Base-by-base conservation (phyloP, 1,139 yeast species). In the Diutina ranongensis region DNA sequence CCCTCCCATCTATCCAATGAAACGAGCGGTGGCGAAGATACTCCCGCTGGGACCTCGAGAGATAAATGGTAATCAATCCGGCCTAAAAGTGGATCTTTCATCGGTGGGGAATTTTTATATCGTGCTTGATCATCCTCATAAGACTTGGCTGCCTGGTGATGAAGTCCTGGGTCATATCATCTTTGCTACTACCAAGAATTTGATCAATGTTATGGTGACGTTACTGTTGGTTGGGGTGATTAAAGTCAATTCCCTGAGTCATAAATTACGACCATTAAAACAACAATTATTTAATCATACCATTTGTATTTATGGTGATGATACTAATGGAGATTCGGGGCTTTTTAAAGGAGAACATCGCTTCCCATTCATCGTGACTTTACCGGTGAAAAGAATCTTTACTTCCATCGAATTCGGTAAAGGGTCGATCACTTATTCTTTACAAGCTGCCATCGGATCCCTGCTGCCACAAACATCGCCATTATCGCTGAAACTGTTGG, bases 321-420 rank as follows among this genome's bases (percentile, higher is more conserved):
- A 63, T 10, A n/a, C n/a, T n/a, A 94, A 94, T 12, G 58, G 55
- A 19, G 63, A 63, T 12, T 66, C 63, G 51, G 86, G 86, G 0
- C 58, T 83, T 22, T 74, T 77, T 44, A 78, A 79, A 53, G 97
- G 97, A 27, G 92, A 85, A 56, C 97, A 88, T 60, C 67, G 86
- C 35, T 88, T 88, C 58, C 95, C 95, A 13, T 88, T 88, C 56
- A 78, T 83, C 45, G 85, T 87, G 42, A 80, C 76, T 52, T 68
- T 88, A 27, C 95, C 96, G 1, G 72, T 72, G 52, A 78, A 76
- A 53, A 73, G 84, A 50, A 71, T 86, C 3, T 81, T 72, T 58
- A 83, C 92, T 25, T 80, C 89, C 48, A 74, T 88, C 25, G 84
- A 81, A 52, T 88, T 88, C 56, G 96, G 89, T 52, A 79, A 82